Evolutionary conservation across 2,329 filamentous ascomycete genomes (phyloP), one percentile per base, ranked within the genome.

Genomic region (Emergomyces orientalis): DNA sequence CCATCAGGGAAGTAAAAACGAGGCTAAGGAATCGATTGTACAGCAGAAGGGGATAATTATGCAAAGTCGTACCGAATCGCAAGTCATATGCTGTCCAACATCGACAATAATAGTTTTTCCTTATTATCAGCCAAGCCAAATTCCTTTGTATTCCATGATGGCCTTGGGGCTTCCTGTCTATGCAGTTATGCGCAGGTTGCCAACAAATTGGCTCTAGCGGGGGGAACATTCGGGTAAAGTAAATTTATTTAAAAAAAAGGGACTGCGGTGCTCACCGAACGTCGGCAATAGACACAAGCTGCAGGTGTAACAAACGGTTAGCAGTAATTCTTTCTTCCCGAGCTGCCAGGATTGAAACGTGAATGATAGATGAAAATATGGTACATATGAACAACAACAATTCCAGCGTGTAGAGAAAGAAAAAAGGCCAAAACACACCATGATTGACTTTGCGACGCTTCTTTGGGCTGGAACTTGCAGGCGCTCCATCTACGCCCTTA

Each of bases 391-490:
- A 34, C 37, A 27, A 27, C 11, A 13, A 4, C 19, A 37, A 19
- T 27, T 27, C 6, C 6, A 27, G 37, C 27, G 4, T 54, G 27
- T 34, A 55, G 59, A 37, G 25, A 27, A 59, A 45, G 25, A 37
- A 37, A 19, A 59, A 64, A 62, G 59, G n/a, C n/a, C 59, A 58
- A 67, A 68, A 77, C 86, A 79, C 85, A 92, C 89, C 89, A 79
- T 93, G 89, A 80, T 91, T 92, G 69, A 93, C 89, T 80, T 93
- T 93, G 81, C 89, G 88, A 78, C 89, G 84, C 82, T 91, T 92
- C 80, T 90, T 92, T 58, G 88, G 86, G 74, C 85, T 89, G 63
- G 74, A 68, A 64, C 75, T 73, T 69, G 69, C 69, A 65, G 72
- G 73, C 61, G 68, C 67, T 62, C 68, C 71, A 63, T 75, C 75